Evolutionary conservation across 2,329 filamentous ascomycete species (phyloP), one percentile per base, ranked within the genome.

Genomic region (Xylariaceae sp.): DNA sequence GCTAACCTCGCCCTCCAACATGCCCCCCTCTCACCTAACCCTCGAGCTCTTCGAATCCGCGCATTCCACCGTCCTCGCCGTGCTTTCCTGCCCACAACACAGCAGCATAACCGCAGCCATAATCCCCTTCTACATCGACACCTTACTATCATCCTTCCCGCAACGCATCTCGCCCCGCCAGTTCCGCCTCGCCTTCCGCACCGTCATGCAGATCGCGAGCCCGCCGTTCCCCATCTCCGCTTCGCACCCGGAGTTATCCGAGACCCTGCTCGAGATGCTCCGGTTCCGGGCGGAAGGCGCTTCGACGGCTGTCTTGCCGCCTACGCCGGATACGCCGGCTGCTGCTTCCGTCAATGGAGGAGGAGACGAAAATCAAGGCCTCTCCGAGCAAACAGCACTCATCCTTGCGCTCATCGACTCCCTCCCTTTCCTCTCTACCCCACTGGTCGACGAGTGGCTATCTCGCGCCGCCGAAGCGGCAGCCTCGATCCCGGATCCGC

Each of bases 161-260:
- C 64, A 73, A 2, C 85, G 85, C 47, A 80, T 95, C 17, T 91
- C 88, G 0, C 76, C 87, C 1, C 82, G 90, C 14, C 91, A 96
- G 63, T 95, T 96, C 71, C 80, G 90, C 22, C 74, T 95, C 8
- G 91, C 90, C 10, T 91, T 95, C 72, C 88, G 85, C 63, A 92
- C 88, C 2, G 73, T 95, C 37, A 80, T 95, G 64, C 85, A 86
- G 57, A 84, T 94, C 48, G 82, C 89, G 10, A 84, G 86, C 3
- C 88, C 90, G 3, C 91, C 90, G 0, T 89, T 86, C 29, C 77
- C 82, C 2, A 77, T 94, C 33, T 82, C 86, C 25, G 82, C 80
- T 37, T 76, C 76, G 5, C 84, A 93, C 52, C 88, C 88, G 1
- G 76, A 86, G 46, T 76, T 95, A n/a, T 83, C 88, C 2, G 87